Evolutionary conservation across 306 rosid species (phyloP).

Genomic region (Rubus parviflorus): DNA sequence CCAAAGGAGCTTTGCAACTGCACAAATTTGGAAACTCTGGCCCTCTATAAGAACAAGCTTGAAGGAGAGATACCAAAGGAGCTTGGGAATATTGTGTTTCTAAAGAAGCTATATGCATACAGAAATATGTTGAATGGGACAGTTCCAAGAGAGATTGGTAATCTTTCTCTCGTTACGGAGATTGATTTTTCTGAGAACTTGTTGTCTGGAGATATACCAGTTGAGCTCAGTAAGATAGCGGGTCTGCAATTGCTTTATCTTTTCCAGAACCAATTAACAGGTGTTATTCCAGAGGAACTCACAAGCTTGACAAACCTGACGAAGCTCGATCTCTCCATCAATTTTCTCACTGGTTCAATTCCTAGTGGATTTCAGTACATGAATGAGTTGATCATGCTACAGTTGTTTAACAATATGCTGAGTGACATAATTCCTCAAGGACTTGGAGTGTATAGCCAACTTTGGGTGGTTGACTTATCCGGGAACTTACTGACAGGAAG

Average conservation of each 20-base stretch:
- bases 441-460: constrained; percentile 65
- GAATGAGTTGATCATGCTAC: constrained; percentile 58
- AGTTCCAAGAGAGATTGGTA: constrained; percentile 76
- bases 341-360: constrained; percentile 62
- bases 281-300: constrained; percentile 64
- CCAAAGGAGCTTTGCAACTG: constrained; percentile 79
- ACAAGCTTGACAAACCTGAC: constrained; percentile 53
- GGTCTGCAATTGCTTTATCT: constrained; percentile 63
- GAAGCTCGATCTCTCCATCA: constrained; percentile 76
- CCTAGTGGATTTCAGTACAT: constrained; percentile 61
- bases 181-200: constrained; percentile 77
- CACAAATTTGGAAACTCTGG: constrained; percentile 51
- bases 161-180: constrained; percentile 56
- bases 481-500: constrained; percentile 58
- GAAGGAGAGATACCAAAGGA: constrained; percentile 64
- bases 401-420: constrained; percentile 63
- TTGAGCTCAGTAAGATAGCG: constrained; percentile 58
- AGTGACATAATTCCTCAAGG: constrained; percentile 58
- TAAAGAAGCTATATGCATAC: constrained; percentile 55
- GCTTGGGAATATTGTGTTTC: constrained; percentile 54
- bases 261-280: constrained; percentile 68
- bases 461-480: constrained; percentile 92
- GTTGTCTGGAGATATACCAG: constrained; percentile 60
- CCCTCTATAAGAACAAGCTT: constrained; percentile 63
- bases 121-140: constrained; percentile 72